A percentile compares a stretch with the other conserved stretches of the same genome.
Evolutionary conservation across 345 rosid genomes (phyloP).

Genomic region (Eutrema heterophyllum): DNA sequence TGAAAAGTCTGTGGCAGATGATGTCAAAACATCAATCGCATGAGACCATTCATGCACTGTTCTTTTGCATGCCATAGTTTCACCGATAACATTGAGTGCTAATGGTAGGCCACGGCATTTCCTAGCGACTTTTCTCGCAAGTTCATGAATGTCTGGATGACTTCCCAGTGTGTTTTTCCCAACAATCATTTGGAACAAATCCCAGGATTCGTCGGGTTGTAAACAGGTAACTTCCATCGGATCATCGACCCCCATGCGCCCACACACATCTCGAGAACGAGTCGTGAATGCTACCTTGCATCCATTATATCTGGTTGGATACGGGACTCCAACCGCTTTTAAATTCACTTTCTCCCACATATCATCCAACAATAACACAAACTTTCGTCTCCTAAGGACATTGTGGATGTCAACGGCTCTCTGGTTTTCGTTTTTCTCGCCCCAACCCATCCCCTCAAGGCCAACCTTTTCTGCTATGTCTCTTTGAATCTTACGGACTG

Average conservation of each 20-base stretch:
- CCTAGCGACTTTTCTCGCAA: neutral
- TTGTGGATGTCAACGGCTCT: neutral
- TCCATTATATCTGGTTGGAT: neutral
- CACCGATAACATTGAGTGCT: neutral
- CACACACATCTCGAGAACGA: conserved; percentile 10
- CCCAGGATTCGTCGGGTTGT: neutral
- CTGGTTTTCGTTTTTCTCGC: neutral
- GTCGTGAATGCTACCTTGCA: conserved; percentile 22
- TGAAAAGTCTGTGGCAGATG: too few relatives aligned
- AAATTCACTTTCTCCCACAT: neutral
- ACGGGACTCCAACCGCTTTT: neutral
- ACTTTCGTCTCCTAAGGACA: neutral
- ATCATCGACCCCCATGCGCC: neutral
- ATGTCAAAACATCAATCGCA: neutral
- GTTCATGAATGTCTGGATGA: neutral
- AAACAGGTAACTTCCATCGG: conserved; percentile 5
- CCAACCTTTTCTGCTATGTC: neutral
- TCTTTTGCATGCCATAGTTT: neutral
- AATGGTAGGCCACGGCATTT: neutral
- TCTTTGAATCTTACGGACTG: neutral
- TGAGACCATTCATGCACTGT: neutral
- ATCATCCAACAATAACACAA: neutral
- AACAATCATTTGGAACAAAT: neutral
- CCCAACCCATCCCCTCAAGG: neutral
- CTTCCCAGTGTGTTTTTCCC: neutral